Evolutionary conservation across 768 basidiomycete genomes (phyloP).

Genomic region (Chiua virens): DNA sequence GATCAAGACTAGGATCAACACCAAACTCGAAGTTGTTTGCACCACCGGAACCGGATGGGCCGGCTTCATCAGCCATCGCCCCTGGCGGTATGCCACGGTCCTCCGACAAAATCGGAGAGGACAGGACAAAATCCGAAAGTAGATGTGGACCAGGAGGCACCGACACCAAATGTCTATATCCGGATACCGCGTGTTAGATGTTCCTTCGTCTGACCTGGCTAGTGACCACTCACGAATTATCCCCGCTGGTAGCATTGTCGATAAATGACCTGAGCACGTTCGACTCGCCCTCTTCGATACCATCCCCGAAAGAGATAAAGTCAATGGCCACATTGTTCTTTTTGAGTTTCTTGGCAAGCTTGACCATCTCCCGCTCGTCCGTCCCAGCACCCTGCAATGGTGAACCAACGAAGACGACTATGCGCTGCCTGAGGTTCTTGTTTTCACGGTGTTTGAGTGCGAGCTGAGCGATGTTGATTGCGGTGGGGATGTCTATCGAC

Average conservation of each 20-base stretch:
- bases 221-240: slow-evolving; percentile 73
- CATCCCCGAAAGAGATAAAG: slow-evolving; percentile 87
- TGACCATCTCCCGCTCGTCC: slow-evolving; percentile 78
- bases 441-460: slow-evolving; percentile 97
- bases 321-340: slow-evolving; percentile 99
- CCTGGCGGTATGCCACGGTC: slow-evolving; percentile 74
- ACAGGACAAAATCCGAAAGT: slow-evolving; percentile 78
- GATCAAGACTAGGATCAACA: slow-evolving; percentile 93
- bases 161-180: slow-evolving; percentile 71
- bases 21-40: slow-evolving; percentile 78
- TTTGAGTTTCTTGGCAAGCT: slow-evolving; percentile 95
- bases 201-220: neutral
- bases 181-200: neutral
- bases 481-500: slow-evolving; percentile 81
- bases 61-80: slow-evolving; percentile 53
- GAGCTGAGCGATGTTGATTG: slow-evolving; percentile 91
- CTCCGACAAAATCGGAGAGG: slow-evolving; percentile 78
- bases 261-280: slow-evolving; percentile 78
- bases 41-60: slow-evolving; percentile 46
- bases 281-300: slow-evolving; percentile 68
- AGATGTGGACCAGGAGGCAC: slow-evolving; percentile 78
- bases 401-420: slow-evolving; percentile 91
- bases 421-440: slow-evolving; percentile 95
- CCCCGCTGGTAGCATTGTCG: slow-evolving; percentile 74
- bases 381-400: slow-evolving; percentile 72